These are phyloP conservation scores for Coccinonectria pachysandricola DNA, from an alignment of 2,329 filamentous ascomycete species.

Conservation along the genomic window DNA sequence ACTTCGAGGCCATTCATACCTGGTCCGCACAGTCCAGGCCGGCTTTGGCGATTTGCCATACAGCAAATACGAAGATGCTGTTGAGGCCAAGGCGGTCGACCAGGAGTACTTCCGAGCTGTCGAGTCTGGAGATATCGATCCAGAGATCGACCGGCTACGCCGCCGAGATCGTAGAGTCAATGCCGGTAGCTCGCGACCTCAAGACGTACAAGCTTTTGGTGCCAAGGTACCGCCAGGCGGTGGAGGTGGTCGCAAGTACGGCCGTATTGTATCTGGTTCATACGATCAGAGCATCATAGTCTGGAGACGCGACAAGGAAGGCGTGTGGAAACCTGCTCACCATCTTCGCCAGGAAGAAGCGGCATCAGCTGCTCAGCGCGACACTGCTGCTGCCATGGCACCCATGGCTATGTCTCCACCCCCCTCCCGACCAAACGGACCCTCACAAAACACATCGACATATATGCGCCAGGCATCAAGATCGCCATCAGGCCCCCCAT, in stretches of 20 bases:
- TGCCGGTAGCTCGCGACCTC: conserved; percentile 63
- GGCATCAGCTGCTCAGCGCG: conserved; percentile 36
- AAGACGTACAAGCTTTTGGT: conserved; percentile 69
- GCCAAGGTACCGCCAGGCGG: conserved; percentile 85
- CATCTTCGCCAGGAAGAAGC: conserved; percentile 66
- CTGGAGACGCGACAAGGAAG: conserved; percentile 79
- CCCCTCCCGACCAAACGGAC: conserved; percentile 2
- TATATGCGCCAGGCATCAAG: conserved; percentile 5
- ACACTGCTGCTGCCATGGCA: conserved; percentile 10
- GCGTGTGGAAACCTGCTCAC: conserved; percentile 72
- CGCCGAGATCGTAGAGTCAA: conserved; percentile 41
- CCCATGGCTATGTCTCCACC: conserved; percentile 7
- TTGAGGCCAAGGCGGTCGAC: conserved; percentile 65
- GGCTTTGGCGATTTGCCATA: conserved; percentile 84
- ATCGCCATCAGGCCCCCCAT: conserved; percentile 8
- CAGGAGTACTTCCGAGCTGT: conserved; percentile 56
- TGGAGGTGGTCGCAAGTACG: conserved; percentile 79
- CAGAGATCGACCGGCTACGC: conserved; percentile 22
- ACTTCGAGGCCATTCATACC: conserved; percentile 66
- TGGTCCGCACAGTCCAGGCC: conserved; percentile 91
- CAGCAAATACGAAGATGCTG: conserved; percentile 62
- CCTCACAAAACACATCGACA: conserved; percentile 4
- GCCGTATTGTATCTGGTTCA: conserved; percentile 91
- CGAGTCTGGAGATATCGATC: conserved; percentile 37
- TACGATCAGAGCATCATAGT: conserved; percentile 95